A percentile compares a stretch with the other conserved stretches of the same genome.
Conservation (phyloP, 2,329 filamentous ascomycete species). For the Sporothrix globosa region DNA sequence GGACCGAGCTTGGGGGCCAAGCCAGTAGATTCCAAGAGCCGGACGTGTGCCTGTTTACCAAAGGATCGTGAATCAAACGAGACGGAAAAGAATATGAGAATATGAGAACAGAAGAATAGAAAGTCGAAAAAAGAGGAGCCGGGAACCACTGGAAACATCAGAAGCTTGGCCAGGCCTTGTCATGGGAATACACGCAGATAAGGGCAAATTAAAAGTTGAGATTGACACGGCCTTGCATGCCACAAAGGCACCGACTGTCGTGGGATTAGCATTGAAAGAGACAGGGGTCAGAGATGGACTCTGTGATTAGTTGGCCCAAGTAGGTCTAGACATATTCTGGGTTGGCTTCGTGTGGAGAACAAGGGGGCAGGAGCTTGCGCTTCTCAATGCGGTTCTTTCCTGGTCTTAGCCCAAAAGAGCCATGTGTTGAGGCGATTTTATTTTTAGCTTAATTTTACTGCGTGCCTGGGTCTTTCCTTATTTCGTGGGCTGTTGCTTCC, state of each 20-base stretch:
- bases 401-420: background rate
- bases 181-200: background rate
- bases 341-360: background rate
- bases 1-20: background rate
- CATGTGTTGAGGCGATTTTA: background rate
- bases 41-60: background rate
- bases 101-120: background rate
- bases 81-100: background rate
- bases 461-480: slow-evolving; percentile 14
- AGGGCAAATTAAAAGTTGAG: too few relatives aligned
- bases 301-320: slow-evolving; percentile 25
- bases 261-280: background rate
- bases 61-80: background rate
- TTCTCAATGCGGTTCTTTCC: slow-evolving; percentile 15
- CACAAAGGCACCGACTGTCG: too few relatives aligned
- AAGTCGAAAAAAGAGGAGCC: background rate
- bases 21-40: background rate
- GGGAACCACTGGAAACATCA: slow-evolving; percentile 13
- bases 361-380: background rate
- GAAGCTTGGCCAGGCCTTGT: slow-evolving; percentile 5
- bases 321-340: slow-evolving; percentile 20
- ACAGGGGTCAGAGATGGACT: background rate
- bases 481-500: background rate
- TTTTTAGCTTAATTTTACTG: slow-evolving; percentile 25
- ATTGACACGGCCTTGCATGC: too few relatives aligned